phyloP scores from a whole-genome alignment of 2,329 filamentous ascomycete genomes.

The Colletotrichum sp. region DNA sequence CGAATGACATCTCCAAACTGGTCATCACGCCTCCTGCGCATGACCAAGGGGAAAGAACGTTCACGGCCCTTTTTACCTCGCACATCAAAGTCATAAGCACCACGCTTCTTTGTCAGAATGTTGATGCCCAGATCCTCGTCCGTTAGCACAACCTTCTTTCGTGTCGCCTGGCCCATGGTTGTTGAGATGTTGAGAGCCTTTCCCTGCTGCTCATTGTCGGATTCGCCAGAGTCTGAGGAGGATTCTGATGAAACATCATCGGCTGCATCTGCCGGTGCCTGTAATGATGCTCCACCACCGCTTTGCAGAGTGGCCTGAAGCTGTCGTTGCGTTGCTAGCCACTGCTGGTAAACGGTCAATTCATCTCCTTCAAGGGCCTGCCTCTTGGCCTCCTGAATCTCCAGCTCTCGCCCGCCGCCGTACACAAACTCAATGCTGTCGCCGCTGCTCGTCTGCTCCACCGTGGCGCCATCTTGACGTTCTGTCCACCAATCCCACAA shows the following conservation, averaged over 20 bases:
- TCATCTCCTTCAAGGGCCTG: slow-evolving; percentile 77
- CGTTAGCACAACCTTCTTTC: slow-evolving; percentile 84
- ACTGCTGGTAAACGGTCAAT: slow-evolving; percentile 85
- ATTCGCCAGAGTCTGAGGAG: slow-evolving; percentile 85
- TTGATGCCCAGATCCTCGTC: slow-evolving; percentile 94
- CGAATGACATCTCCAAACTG: slow-evolving; percentile 95
- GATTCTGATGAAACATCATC: slow-evolving; percentile 89
- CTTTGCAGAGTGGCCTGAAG: slow-evolving; percentile 81
- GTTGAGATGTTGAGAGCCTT: slow-evolving; percentile 89
- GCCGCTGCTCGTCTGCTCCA: slow-evolving; percentile 58
- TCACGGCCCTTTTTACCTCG: slow-evolving; percentile 91
- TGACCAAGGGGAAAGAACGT: slow-evolving; percentile 87
- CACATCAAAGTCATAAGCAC: slow-evolving; percentile 92
- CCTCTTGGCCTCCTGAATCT: slow-evolving; percentile 65
- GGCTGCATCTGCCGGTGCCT: slow-evolving; percentile 73
- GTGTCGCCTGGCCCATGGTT: slow-evolving; percentile 80
- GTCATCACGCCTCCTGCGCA: slow-evolving; percentile 79
- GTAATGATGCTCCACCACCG: slow-evolving; percentile 70
- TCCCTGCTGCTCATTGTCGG: slow-evolving; percentile 88
- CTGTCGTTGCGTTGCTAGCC: slow-evolving; percentile 86
- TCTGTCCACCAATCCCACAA: slow-evolving; percentile 85
- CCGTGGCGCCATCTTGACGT: slow-evolving; percentile 65
- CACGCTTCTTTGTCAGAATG: slow-evolving; percentile 85
- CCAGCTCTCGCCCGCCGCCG: slow-evolving; percentile 66
- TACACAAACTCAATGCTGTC: slow-evolving; percentile 71